Percentiles rank a stretch among this genome's conserved stretches.
These are phyloP conservation scores for Candida namnaoensis DNA, from an alignment of 805 yeast genomes.

Conservation along the genomic window DNA sequence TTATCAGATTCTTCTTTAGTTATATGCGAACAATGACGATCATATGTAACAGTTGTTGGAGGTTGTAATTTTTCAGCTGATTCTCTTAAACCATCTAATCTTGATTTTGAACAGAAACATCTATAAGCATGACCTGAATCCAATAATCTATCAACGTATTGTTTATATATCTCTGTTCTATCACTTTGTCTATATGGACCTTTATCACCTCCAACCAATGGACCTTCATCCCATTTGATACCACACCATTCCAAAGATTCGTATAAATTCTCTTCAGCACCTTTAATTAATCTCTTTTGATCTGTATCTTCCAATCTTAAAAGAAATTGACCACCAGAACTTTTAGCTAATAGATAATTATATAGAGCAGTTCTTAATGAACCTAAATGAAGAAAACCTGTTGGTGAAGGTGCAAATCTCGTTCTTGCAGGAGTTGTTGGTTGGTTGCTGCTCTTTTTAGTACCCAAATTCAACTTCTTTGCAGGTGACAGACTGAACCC, in stretches of 20 bases:
- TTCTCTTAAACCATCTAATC: slow-evolving; percentile 58
- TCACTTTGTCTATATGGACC: slow-evolving; percentile 88
- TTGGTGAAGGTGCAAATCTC: slow-evolving; percentile 97
- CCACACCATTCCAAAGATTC: slow-evolving; percentile 74
- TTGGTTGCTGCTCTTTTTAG: slow-evolving; percentile 19
- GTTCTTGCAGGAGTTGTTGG: slow-evolving; percentile 62
- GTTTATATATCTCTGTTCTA: slow-evolving; percentile 53
- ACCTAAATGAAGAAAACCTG: slow-evolving; percentile 91
- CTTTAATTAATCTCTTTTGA: slow-evolving; percentile 63
- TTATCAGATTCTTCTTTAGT: slow-evolving; percentile 30
- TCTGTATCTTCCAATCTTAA: slow-evolving; percentile 92
- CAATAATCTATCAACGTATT: slow-evolving; percentile 49
- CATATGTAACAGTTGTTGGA: slow-evolving; percentile 89
- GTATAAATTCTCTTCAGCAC: slow-evolving; percentile 78
- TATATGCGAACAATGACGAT: slow-evolving; percentile 61
- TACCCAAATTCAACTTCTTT: slow-evolving; percentile 5
- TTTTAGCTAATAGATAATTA: slow-evolving; percentile 73
- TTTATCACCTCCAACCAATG: slow-evolving; percentile 29
- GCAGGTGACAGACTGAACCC: slow-evolving; percentile 5
- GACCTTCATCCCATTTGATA: slow-evolving; percentile 75
- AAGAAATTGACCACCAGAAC: slow-evolving; percentile 74
- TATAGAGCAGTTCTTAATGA: slow-evolving; percentile 89
- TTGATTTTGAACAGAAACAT: slow-evolving; percentile 78
- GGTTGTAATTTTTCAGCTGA: slow-evolving; percentile 72
- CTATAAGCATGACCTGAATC: slow-evolving; percentile 70